These are phyloP conservation scores for Zarea fungicola DNA, from an alignment of 2,329 filamentous ascomycete genomes.

Conservation along the genomic window DNA sequence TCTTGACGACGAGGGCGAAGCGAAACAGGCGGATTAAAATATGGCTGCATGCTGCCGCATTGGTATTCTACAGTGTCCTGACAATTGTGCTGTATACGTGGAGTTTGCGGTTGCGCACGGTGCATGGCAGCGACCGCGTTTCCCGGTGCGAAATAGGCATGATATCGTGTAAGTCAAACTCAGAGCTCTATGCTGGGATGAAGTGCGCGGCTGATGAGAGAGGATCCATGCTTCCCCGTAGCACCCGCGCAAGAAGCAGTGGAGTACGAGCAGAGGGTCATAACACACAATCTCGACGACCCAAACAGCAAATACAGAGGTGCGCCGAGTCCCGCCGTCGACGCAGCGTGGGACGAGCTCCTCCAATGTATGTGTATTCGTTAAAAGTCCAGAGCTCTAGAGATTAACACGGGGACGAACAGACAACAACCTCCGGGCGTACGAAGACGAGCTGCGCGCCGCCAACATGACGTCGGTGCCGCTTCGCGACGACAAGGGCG, in stretches of 20 bases:
- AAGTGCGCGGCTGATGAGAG: neutral
- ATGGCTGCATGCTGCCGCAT: conserved; percentile 1
- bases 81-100: conserved; percentile 7
- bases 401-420: too few species aligned
- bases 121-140: neutral
- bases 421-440: conserved; percentile 9
- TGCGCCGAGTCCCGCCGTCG: neutral
- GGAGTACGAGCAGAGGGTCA: conserved; percentile 4
- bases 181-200: too few species aligned
- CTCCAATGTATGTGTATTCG: neutral
- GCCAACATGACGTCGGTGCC: conserved; percentile 11
- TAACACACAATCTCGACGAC: conserved; percentile 6
- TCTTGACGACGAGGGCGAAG: neutral
- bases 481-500: conserved; percentile 7
- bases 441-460: conserved; percentile 6
- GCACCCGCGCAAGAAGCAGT: conserved; percentile 8
- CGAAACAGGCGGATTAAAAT: neutral
- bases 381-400: too few species aligned
- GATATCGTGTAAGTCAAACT: conserved; percentile 1
- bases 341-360: conserved; percentile 10
- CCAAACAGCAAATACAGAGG: conserved; percentile 7
- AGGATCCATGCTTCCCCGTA: neutral
- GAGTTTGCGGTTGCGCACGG: neutral
- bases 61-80: conserved; percentile 1
- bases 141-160: neutral